Conservation (phyloP, 2,329 filamentous ascomycete genomes). For the Lanzia echinophila region DNA sequence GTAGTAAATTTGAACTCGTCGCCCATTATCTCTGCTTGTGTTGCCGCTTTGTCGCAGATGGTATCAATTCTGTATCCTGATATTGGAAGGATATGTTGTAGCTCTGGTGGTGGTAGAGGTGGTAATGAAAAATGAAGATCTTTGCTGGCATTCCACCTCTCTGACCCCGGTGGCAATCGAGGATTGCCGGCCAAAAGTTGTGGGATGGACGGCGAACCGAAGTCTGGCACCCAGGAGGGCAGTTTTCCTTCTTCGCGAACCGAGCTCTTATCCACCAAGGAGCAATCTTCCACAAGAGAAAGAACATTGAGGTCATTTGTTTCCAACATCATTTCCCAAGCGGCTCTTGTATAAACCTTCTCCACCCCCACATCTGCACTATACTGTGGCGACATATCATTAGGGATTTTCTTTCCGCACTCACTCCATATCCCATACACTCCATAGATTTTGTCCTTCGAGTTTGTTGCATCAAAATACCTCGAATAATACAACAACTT, state of each 20-base stretch:
- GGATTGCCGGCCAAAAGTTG: constrained; percentile 13
- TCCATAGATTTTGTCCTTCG: constrained; percentile 14
- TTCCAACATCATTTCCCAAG: constrained; percentile 8
- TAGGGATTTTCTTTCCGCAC: not conserved
- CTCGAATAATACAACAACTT: constrained; percentile 11
- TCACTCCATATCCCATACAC: constrained; percentile 12
- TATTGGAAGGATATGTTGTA: not conserved
- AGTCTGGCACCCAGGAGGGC: constrained; percentile 18
- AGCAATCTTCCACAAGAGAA: constrained; percentile 14
- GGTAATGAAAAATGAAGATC: constrained; percentile 2
- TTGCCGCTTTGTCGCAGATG: not conserved
- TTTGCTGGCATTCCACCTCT: constrained; percentile 12
- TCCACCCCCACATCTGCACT: not conserved
- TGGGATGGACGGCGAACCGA: constrained; percentile 1
- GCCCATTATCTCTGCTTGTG: constrained; percentile 6
- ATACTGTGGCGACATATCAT: constrained; percentile 6
- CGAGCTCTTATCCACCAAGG: not conserved
- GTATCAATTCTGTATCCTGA: not conserved
- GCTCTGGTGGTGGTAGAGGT: not conserved
- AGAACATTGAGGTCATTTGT: constrained; percentile 14
- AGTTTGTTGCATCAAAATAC: constrained; percentile 10
- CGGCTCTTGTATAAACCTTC: constrained; percentile 11
- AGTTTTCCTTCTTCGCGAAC: not conserved
- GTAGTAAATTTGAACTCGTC: constrained; percentile 1
- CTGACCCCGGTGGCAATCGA: not conserved